These are phyloP conservation scores for Carex kokanica DNA, from an alignment of 176 grass and related monocot species.

Conservation along the genomic window DNA sequence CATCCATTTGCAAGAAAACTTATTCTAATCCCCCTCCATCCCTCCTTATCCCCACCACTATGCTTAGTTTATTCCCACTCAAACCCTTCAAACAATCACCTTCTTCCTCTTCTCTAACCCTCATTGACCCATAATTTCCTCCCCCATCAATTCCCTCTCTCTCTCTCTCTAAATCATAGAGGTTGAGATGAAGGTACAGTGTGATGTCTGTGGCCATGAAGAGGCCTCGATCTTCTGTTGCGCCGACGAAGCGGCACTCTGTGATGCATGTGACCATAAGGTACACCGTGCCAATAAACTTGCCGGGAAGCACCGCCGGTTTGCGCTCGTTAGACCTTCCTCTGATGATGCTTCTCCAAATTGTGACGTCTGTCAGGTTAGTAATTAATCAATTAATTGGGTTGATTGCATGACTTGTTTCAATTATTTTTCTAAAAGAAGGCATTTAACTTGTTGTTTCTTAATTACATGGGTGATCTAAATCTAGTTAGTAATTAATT, in stretches of 20 bases:
- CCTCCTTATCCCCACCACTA: conserved; percentile 30
- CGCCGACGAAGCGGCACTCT: conserved; percentile 86
- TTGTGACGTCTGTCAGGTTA: conserved; percentile 82
- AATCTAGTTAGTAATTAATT: background rate
- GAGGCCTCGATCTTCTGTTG: conserved; percentile 79
- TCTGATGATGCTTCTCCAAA: conserved; percentile 28
- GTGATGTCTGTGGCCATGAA: conserved; percentile 64
- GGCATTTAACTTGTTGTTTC: background rate
- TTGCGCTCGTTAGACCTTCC: conserved; percentile 39
- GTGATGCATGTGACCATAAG: conserved; percentile 60
- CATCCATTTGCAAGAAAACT: conserved; percentile 3
- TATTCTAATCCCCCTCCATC: background rate
- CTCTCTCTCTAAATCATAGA: background rate
- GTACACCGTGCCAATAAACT: conserved; percentile 84
- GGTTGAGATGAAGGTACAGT: conserved; percentile 61
- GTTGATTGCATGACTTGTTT: background rate
- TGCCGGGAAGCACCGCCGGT: conserved; percentile 74
- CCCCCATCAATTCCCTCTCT: background rate
- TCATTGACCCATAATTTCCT: conserved; percentile 6
- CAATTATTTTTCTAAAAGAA: background rate
- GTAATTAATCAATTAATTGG: background rate
- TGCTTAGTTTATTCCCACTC: conserved; percentile 35
- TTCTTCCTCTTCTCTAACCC: background rate
- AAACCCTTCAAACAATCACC: background rate
- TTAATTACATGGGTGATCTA: background rate